These are phyloP conservation scores for Neurospora tetraspora DNA, from an alignment of 495 filamentous ascomycete genomes.

Conservation along the genomic window DNA sequence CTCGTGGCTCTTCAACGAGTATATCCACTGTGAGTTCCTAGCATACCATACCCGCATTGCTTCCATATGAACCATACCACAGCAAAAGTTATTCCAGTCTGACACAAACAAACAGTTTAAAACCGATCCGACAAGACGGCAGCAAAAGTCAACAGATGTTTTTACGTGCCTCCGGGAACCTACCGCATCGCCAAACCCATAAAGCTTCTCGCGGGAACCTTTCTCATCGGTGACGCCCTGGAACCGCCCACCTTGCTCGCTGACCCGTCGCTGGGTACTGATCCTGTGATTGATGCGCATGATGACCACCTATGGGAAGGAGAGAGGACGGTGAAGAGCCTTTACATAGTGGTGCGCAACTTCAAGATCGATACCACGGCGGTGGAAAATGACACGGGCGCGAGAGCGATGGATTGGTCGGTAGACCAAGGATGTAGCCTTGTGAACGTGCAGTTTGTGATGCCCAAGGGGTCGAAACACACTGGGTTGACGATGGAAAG, in stretches of 20 bases:
- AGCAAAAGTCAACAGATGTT: background rate
- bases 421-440: background rate
- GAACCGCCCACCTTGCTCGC: background rate
- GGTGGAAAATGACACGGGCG: background rate
- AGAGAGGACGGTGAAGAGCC: background rate
- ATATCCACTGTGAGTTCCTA: background rate
- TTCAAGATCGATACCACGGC: background rate
- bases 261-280: background rate
- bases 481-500: conserved; percentile 29
- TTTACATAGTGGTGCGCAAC: background rate
- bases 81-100: background rate
- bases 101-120: background rate
- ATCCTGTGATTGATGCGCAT: background rate
- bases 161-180: background rate
- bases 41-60: background rate
- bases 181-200: background rate
- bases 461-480: conserved; percentile 38
- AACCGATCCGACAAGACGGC: background rate
- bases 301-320: background rate
- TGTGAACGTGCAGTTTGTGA: background rate
- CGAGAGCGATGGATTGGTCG: background rate
- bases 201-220: background rate
- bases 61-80: background rate
- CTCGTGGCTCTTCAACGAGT: background rate
- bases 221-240: background rate